Evolutionary conservation across 371 early-diverging fungal species (phyloP).

Genomic region (Apophysomyces sp.): DNA sequence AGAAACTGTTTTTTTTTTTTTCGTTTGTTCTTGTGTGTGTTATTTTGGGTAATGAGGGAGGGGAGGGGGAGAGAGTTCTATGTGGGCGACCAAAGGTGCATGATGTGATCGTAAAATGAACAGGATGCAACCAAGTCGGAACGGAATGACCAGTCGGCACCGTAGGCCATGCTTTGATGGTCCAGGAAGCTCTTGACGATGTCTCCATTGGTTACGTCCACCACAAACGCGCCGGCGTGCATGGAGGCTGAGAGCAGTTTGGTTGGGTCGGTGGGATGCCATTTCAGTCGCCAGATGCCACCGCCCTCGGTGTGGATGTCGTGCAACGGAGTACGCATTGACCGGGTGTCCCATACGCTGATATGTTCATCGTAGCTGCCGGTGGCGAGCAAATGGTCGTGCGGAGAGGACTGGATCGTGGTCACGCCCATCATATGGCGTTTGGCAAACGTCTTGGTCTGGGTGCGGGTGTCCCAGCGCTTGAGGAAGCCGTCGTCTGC

Average conservation of each 20-base stretch:
- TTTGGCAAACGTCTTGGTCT: constrained; percentile 5
- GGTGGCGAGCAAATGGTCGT: constrained; percentile 75
- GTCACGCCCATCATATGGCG: constrained; percentile 83
- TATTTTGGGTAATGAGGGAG: no score
- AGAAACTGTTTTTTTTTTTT: no score
- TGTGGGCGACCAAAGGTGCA: constrained; percentile 84
- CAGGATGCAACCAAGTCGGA: constrained; percentile 74
- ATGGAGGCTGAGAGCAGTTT: constrained; percentile 84
- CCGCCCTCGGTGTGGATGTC: constrained; percentile 72
- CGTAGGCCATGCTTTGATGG: constrained; percentile 88
- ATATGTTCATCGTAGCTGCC: constrained; percentile 90
- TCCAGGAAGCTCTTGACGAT: constrained; percentile 53
- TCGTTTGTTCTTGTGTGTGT: not conserved
- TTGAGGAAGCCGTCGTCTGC: constrained; percentile 85
- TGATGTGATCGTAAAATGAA: constrained; percentile 91
- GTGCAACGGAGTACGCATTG: constrained; percentile 69
- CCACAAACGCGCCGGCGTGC: constrained; percentile 66
- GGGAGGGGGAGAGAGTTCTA: no score
- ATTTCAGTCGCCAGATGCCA: constrained; percentile 93
- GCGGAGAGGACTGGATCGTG: constrained; percentile 81
- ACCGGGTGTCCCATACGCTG: constrained; percentile 86
- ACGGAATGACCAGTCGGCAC: constrained; percentile 85
- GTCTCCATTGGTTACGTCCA: constrained; percentile 19
- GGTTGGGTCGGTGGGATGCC: constrained; percentile 76
- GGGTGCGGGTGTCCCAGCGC: constrained; percentile 82